phyloP scores from a whole-genome alignment of 345 rosid species.

The Rhizophora mangle region DNA sequence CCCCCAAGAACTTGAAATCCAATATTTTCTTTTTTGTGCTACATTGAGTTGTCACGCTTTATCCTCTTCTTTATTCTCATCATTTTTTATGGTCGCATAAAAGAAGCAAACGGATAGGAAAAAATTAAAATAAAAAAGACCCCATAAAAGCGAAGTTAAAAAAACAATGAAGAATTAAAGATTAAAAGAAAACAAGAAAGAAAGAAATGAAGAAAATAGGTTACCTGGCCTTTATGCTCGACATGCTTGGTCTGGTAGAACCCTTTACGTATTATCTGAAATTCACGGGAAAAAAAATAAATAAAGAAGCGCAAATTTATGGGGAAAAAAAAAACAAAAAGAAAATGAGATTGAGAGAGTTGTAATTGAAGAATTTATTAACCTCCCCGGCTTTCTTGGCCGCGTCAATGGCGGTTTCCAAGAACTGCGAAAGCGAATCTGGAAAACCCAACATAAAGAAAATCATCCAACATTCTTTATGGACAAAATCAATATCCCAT shows the following conservation, averaged over 20 bases:
- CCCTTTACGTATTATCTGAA: conserved; percentile 69
- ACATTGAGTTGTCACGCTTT: background rate
- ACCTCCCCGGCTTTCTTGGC: conserved; percentile 90
- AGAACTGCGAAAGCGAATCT: conserved; percentile 58
- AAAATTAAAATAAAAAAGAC: too few species aligned
- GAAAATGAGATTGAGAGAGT: background rate
- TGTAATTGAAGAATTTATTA: background rate
- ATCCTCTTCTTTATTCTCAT: background rate
- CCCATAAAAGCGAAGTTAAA: background rate
- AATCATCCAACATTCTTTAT: background rate
- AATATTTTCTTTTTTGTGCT: background rate
- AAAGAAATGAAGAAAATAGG: background rate
- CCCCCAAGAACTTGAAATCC: background rate
- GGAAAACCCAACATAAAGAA: conserved; percentile 5
- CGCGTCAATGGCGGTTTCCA: conserved; percentile 78
- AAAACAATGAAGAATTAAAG: background rate
- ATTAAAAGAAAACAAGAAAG: background rate
- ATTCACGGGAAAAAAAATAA: conserved; percentile 1
- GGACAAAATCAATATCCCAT: conserved; percentile 13
- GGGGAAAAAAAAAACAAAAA: background rate
- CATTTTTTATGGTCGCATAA: too few species aligned
- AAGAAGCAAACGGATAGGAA: too few species aligned
- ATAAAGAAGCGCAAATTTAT: background rate
- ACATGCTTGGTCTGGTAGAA: conserved; percentile 84
- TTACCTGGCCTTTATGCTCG: conserved; percentile 91